Percentiles rank a stretch among this genome's conserved stretches.
Conservation (phyloP, 1,284 basidiomycete genomes). For the Termitomyces sp. region DNA sequence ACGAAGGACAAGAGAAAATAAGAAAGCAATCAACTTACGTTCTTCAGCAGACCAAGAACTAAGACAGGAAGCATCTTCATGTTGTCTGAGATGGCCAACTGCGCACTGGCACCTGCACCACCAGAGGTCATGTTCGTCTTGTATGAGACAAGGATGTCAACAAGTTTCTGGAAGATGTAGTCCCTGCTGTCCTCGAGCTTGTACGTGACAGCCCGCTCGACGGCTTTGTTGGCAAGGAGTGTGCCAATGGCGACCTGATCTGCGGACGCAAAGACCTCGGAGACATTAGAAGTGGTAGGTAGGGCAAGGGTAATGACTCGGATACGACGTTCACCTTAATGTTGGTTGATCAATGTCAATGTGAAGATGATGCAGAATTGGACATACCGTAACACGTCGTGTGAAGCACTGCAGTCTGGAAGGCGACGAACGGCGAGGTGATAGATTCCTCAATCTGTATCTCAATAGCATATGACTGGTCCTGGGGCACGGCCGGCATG, state of each 20-base stretch:
- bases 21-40: constrained; percentile 47
- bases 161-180: constrained; percentile 84
- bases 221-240: constrained; percentile 93
- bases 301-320: constrained; percentile 92
- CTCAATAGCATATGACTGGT: constrained; percentile 97
- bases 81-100: constrained; percentile 89
- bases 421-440: constrained; percentile 87
- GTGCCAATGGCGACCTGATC: constrained; percentile 93
- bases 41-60: constrained; percentile 88
- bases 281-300: constrained; percentile 89
- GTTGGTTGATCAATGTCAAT: not conserved
- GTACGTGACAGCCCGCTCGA: constrained; percentile 86
- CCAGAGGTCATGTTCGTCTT: constrained; percentile 96
- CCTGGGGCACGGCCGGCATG: constrained; percentile 93
- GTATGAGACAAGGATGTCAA: constrained; percentile 89
- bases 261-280: constrained; percentile 92
- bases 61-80: constrained; percentile 92
- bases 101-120: constrained; percentile 90
- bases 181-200: constrained; percentile 94
- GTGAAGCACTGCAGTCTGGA: constrained; percentile 95
- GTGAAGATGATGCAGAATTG: not conserved
- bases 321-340: constrained; percentile 83
- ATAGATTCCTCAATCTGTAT: constrained; percentile 96
- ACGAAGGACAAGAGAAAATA: not conserved
- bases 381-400: constrained; percentile 87